These are phyloP conservation scores for Fusarium brevicatenulatum DNA, from an alignment of 2,329 filamentous ascomycete genomes.

Conservation along the genomic window DNA sequence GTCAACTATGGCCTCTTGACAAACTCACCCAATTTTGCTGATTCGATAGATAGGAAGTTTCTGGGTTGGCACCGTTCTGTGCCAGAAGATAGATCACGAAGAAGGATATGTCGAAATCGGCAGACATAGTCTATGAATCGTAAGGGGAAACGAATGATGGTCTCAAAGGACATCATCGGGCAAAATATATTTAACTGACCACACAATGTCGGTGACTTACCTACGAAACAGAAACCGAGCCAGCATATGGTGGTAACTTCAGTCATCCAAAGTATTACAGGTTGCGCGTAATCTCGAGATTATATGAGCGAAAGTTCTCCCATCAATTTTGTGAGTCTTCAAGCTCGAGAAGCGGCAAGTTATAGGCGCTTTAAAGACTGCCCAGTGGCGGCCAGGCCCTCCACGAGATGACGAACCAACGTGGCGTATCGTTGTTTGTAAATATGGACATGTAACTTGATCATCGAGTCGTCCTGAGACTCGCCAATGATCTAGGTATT, in stretches of 20 bases:
- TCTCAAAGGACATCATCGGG: not conserved
- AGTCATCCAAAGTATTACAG: not conserved
- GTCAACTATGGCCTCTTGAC: not conserved
- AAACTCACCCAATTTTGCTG: not conserved
- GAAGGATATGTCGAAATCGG: not conserved
- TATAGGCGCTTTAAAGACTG: conserved; percentile 12
- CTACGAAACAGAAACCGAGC: not conserved
- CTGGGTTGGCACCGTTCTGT: not conserved
- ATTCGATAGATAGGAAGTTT: not conserved
- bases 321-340: not conserved
- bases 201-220: not conserved
- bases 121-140: not conserved
- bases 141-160: not conserved
- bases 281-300: not conserved
- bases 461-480: too few relatives aligned
- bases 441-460: not conserved
- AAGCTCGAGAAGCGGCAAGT: not conserved
- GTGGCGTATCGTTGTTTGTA: conserved; percentile 31
- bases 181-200: not conserved
- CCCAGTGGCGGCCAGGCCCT: conserved; percentile 19
- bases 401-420: conserved; percentile 36
- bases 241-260: conserved; percentile 16
- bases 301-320: conserved; percentile 5
- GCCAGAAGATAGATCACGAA: not conserved
- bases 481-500: conserved; percentile 1